Evolutionary conservation across 1,284 basidiomycete genomes (phyloP).

Genomic region (Marasmius tenuissimus): DNA sequence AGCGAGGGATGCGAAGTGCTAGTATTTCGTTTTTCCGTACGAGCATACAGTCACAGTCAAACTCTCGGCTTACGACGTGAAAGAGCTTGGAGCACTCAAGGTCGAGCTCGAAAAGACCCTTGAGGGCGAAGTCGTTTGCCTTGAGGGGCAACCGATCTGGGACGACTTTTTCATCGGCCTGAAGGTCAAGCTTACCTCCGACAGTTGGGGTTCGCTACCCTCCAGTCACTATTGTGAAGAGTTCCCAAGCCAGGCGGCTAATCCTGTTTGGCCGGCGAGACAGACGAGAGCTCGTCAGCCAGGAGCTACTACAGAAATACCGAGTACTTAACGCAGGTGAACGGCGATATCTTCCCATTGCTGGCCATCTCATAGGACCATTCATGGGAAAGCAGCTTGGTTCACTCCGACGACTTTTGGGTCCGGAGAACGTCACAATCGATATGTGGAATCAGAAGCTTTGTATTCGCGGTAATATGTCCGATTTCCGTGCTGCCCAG

Average conservation of each 20-base stretch:
- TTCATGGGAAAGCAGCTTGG: slow-evolving; percentile 43
- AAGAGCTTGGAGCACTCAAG: slow-evolving; percentile 53
- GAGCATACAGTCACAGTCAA: slow-evolving; percentile 35
- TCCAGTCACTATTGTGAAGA: slow-evolving; percentile 42
- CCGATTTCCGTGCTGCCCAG: slow-evolving; percentile 33
- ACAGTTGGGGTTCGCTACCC: slow-evolving; percentile 33
- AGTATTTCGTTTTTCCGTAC: slow-evolving; percentile 26
- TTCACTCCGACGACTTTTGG: slow-evolving; percentile 31
- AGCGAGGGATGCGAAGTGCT: slow-evolving; percentile 18
- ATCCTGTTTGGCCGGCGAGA: slow-evolving; percentile 49
- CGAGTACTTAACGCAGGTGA: slow-evolving; percentile 38
- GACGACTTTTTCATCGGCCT: slow-evolving; percentile 52
- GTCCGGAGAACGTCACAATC: slow-evolving; percentile 38
- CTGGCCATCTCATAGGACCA: slow-evolving; percentile 40
- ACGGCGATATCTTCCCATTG: slow-evolving; percentile 43
- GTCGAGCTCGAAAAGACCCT: slow-evolving; percentile 57
- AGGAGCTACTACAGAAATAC: slow-evolving; percentile 46
- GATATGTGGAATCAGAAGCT: slow-evolving; percentile 32
- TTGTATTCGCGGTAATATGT: slow-evolving; percentile 33
- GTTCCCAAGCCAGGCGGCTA: slow-evolving; percentile 42
- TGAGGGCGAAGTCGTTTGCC: slow-evolving; percentile 53
- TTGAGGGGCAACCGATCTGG: slow-evolving; percentile 56
- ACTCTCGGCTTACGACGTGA: slow-evolving; percentile 44
- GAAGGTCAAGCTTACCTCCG: slow-evolving; percentile 46
- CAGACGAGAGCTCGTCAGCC: slow-evolving; percentile 37